A percentile compares a stretch with the other conserved stretches of the same genome.
These are phyloP conservation scores for Ettlia oleoabundans DNA, from an alignment of 139 green algal genomes.

Conservation along the genomic window DNA sequence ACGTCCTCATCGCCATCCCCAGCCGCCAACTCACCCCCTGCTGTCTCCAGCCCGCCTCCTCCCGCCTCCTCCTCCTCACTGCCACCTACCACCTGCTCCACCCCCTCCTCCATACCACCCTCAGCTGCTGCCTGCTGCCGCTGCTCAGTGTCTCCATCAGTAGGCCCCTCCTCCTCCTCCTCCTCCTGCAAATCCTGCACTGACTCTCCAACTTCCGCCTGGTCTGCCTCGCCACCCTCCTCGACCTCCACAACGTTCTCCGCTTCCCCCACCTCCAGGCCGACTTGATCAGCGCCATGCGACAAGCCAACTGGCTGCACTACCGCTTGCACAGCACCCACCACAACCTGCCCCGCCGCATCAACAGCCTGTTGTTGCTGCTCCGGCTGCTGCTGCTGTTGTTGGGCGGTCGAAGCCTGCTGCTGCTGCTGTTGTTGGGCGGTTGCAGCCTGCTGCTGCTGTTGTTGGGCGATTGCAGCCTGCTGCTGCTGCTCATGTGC, in stretches of 20 bases:
- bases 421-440: background rate
- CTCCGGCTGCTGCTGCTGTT: too few species aligned
- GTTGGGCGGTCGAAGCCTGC: too few species aligned
- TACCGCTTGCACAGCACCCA: too few species aligned
- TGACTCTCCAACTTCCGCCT: background rate
- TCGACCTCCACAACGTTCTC: background rate
- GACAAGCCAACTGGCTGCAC: background rate
- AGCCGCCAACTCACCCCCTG: background rate
- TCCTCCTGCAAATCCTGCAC: background rate
- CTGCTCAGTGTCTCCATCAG: too few species aligned
- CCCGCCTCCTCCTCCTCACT: background rate
- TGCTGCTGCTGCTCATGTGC: background rate
- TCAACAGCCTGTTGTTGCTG: background rate
- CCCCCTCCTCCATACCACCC: background rate
- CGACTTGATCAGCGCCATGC: too few species aligned
- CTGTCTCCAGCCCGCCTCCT: background rate
- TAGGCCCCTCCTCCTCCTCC: too few species aligned
- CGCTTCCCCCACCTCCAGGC: background rate
- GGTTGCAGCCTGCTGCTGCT: background rate
- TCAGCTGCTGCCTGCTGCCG: background rate
- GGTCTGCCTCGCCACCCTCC: too few species aligned
- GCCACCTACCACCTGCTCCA: too few species aligned
- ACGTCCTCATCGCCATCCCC: background rate
- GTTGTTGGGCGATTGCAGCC: background rate
- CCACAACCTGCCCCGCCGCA: background rate